A percentile compares a stretch with the other conserved stretches of the same genome.
Evolutionary conservation across 2,329 filamentous ascomycete species (phyloP).

Genomic region (Paracamarosporium sp.): DNA sequence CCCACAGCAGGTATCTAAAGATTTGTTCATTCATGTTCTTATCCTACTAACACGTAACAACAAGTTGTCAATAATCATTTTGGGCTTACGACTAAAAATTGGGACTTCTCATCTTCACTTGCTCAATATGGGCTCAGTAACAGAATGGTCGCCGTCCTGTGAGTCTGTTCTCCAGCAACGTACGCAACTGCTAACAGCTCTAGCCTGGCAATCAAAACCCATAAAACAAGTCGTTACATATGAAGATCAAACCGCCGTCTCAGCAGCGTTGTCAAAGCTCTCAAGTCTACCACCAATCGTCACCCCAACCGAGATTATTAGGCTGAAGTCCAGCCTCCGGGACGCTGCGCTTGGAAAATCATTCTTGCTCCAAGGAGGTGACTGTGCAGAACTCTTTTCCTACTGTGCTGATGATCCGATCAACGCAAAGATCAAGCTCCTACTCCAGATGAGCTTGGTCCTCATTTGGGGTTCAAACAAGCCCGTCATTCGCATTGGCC

Average conservation of each 20-base stretch:
- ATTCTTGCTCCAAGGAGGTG: constrained; percentile 93
- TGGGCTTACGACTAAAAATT: neutral
- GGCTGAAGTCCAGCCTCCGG: constrained; percentile 76
- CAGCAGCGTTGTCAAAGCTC: constrained; percentile 69
- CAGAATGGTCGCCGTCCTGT: constrained; percentile 16
- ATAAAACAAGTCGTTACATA: constrained; percentile 80
- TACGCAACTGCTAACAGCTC: constrained; percentile 15
- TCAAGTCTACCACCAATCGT: constrained; percentile 77
- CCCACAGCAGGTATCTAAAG: neutral
- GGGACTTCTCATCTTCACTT: too few species aligned
- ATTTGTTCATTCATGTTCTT: neutral
- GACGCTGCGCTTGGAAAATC: constrained; percentile 91
- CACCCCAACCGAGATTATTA: constrained; percentile 79
- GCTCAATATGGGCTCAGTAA: constrained; percentile 5
- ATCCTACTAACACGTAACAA: neutral
- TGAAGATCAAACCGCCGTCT: constrained; percentile 65
- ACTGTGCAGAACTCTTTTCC: constrained; percentile 96
- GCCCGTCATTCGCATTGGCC: constrained; percentile 89
- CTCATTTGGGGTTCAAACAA: constrained; percentile 86
- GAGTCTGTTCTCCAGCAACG: neutral
- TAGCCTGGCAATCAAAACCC: constrained; percentile 77
- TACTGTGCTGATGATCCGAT: constrained; percentile 92
- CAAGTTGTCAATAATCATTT: too few species aligned
- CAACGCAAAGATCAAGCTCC: constrained; percentile 94
- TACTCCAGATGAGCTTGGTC: constrained; percentile 96